These are phyloP conservation scores for Citrus cavaleriei DNA, from an alignment of 345 rosid genomes.

Conservation along the genomic window DNA sequence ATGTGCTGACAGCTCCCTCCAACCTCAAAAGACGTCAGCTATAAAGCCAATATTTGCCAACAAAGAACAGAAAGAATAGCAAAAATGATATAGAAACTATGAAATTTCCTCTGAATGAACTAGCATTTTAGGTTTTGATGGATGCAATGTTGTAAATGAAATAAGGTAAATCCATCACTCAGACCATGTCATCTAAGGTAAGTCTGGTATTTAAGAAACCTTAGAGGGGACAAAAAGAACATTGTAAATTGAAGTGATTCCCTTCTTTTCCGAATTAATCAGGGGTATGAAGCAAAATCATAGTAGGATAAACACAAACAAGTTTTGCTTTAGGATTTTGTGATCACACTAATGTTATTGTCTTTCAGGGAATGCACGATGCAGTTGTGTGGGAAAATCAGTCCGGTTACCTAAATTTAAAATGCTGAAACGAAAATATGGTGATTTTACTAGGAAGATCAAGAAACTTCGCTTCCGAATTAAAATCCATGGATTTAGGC, in stretches of 20 bases:
- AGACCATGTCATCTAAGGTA: neutral
- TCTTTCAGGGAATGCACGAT: slow-evolving; percentile 37
- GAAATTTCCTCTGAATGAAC: neutral
- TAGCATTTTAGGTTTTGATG: neutral
- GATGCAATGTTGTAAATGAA: neutral
- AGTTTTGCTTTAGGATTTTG: neutral
- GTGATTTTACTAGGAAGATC: slow-evolving; percentile 45
- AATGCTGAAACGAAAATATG: slow-evolving; percentile 40
- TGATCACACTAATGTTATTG: neutral
- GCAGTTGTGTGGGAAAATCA: slow-evolving; percentile 32
- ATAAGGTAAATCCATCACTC: neutral
- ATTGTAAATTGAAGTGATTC: neutral
- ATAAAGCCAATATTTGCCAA: neutral
- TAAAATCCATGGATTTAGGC: slow-evolving; percentile 58
- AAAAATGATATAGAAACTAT: neutral
- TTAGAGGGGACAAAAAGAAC: neutral
- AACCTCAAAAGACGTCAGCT: neutral
- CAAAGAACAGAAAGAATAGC: neutral
- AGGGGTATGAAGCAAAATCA: neutral
- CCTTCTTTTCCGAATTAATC: neutral
- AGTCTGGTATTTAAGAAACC: neutral
- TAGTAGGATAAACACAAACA: slow-evolving; percentile 5
- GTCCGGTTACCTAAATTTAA: slow-evolving; percentile 38
- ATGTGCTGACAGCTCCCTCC: neutral
- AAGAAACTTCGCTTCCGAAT: slow-evolving; percentile 54